Evolutionary conservation across 2,329 filamentous ascomycete species (phyloP).

Genomic region (Paecilomyces dactylethromorphus): DNA sequence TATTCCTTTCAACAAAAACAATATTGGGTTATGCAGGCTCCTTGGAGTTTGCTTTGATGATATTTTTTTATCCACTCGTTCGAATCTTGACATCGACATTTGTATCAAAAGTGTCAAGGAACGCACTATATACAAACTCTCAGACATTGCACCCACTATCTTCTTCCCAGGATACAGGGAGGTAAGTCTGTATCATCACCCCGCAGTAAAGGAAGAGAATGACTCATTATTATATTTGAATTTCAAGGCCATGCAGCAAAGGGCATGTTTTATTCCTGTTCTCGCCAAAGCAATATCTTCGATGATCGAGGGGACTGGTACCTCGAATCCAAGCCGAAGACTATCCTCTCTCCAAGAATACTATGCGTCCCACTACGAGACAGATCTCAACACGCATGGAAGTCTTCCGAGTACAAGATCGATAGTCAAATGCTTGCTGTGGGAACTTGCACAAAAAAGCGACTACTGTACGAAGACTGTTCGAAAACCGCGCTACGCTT

Average conservation of each 20-base stretch:
- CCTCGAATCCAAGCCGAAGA: slow-evolving; percentile 10
- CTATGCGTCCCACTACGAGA: not conserved
- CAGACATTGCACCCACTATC: slow-evolving; percentile 19
- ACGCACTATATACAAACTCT: slow-evolving; percentile 10
- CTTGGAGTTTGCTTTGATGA: slow-evolving; percentile 19
- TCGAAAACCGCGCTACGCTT: slow-evolving; percentile 1
- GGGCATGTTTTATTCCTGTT: slow-evolving; percentile 25
- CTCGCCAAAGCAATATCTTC: slow-evolving; percentile 27
- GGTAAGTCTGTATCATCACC: slow-evolving; percentile 11
- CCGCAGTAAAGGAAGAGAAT: not conserved
- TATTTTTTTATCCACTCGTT: slow-evolving; percentile 9
- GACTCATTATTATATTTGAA: not conserved
- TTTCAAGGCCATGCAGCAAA: slow-evolving; percentile 27
- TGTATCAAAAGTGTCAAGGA: slow-evolving; percentile 2
- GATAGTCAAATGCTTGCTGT: slow-evolving; percentile 23
- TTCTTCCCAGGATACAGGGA: slow-evolving; percentile 24
- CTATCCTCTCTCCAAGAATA: slow-evolving; percentile 4
- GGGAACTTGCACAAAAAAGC: slow-evolving; percentile 23
- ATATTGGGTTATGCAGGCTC: slow-evolving; percentile 10
- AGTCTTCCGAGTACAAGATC: slow-evolving; percentile 7
- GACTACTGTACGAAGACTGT: slow-evolving; percentile 11
- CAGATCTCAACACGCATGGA: not conserved
- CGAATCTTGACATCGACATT: not conserved
- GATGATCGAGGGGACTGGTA: slow-evolving; percentile 19
- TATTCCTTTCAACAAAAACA: not conserved